These are phyloP conservation scores for Apiospora phragmitis DNA, from an alignment of 2,329 filamentous ascomycete genomes.

Conservation along the genomic window DNA sequence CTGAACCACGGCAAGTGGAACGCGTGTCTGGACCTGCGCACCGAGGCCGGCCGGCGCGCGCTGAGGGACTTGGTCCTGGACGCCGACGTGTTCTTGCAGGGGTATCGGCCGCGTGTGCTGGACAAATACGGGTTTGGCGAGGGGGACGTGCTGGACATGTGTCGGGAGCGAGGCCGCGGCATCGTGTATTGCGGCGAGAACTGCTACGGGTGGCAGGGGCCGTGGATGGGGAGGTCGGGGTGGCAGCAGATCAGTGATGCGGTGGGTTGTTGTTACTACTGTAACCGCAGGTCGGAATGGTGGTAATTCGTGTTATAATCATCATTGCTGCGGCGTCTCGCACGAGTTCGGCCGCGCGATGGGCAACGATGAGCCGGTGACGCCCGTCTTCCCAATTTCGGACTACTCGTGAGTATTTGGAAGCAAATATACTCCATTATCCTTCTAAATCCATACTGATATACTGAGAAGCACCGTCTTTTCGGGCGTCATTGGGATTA, in stretches of 20 bases:
- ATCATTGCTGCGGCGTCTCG: conserved; percentile 43
- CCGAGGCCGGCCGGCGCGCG: conserved; percentile 36
- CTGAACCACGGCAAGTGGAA: conserved; percentile 54
- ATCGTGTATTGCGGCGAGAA: conserved; percentile 52
- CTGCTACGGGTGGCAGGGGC: conserved; percentile 54
- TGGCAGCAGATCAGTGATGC: conserved; percentile 57
- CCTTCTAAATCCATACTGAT: not conserved
- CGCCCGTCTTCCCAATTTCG: conserved; percentile 31
- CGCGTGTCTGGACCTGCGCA: conserved; percentile 41
- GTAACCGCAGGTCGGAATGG: not conserved
- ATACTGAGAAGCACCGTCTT: conserved; percentile 38
- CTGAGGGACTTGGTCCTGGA: conserved; percentile 42
- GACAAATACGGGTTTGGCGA: conserved; percentile 46
- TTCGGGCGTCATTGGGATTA: conserved; percentile 38
- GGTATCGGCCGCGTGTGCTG: conserved; percentile 48
- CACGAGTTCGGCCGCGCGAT: conserved; percentile 46
- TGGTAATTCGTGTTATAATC: not conserved
- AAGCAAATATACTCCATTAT: not conserved
- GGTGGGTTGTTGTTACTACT: conserved; percentile 21
- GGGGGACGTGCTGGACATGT: conserved; percentile 41
- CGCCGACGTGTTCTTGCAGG: conserved; percentile 52
- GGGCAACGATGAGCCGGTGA: conserved; percentile 32
- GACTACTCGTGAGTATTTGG: conserved; percentile 26
- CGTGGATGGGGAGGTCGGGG: conserved; percentile 45
- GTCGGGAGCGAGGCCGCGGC: conserved; percentile 39